A percentile compares a stretch with the other conserved stretches of the same genome.
Evolutionary conservation across 345 rosid species (phyloP).

Genomic region (Brassica rapa): DNA sequence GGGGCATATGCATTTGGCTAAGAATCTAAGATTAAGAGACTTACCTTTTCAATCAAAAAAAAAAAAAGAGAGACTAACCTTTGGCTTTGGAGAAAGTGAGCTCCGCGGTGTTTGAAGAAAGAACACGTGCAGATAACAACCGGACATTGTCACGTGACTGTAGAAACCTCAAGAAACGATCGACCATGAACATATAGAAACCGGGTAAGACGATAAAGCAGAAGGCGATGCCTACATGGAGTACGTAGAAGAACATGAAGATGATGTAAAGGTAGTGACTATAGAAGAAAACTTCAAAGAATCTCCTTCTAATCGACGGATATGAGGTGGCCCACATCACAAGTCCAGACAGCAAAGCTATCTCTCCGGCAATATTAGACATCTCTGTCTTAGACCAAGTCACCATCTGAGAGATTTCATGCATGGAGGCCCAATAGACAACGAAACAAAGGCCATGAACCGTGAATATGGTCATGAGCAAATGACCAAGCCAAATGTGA

Average conservation of each 20-base stretch:
- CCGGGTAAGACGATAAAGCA: constrained; percentile 63
- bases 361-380: constrained; percentile 73
- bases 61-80: constrained; percentile 30
- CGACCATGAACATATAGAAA: constrained; percentile 73
- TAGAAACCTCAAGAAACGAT: constrained; percentile 70
- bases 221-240: constrained; percentile 63
- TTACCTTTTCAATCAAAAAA: too few species aligned
- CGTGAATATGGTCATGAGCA: constrained; percentile 60
- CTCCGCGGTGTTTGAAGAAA: constrained; percentile 62
- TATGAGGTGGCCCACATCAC: constrained; percentile 69
- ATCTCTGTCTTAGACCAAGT: constrained; percentile 48
- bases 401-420: constrained; percentile 48
- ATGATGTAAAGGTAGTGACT: constrained; percentile 67
- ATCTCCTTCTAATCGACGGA: constrained; percentile 51
- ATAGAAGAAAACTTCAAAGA: constrained; percentile 79
- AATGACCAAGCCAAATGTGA: constrained; percentile 85
- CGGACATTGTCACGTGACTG: constrained; percentile 57
- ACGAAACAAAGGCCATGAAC: constrained; percentile 64
- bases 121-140: constrained; percentile 59
- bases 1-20: too few species aligned
- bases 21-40: too few species aligned
- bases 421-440: constrained; percentile 44
- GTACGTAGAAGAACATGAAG: constrained; percentile 62
- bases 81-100: constrained; percentile 70
- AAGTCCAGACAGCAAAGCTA: constrained; percentile 61